Evolutionary conservation across 768 basidiomycete species (phyloP).

Genomic region (Suillus bovinus): DNA sequence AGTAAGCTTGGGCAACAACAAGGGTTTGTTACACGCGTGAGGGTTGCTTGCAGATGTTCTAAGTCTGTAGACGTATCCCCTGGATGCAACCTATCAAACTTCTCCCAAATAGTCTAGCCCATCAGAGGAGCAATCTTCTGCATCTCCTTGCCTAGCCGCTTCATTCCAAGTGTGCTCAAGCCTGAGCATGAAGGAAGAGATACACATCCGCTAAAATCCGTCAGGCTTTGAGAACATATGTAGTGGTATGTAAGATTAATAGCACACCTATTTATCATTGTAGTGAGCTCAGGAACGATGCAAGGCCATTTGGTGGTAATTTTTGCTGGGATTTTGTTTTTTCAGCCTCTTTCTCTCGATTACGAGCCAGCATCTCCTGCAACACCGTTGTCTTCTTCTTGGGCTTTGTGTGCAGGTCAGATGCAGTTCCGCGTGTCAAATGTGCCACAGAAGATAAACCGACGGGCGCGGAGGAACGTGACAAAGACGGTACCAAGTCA

Average conservation of each 20-base stretch:
- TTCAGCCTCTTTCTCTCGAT: constrained; percentile 46
- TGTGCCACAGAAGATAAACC: neutral
- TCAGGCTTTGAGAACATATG: neutral
- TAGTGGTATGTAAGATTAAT: neutral
- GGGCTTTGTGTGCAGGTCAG: constrained; percentile 35
- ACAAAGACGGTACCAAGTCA: neutral
- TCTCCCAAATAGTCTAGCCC: neutral
- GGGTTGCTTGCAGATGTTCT: too few species aligned
- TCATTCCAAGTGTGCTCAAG: constrained; percentile 29
- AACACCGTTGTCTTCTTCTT: constrained; percentile 56
- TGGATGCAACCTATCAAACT: too few species aligned
- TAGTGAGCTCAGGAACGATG: constrained; percentile 53
- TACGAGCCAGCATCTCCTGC: constrained; percentile 64
- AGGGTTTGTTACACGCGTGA: too few species aligned
- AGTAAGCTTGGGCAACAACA: too few species aligned
- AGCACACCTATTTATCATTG: constrained; percentile 9
- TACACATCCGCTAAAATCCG: neutral
- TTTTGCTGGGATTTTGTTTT: constrained; percentile 19
- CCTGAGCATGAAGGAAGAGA: neutral
- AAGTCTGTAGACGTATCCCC: too few species aligned
- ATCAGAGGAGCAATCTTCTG: constrained; percentile 36
- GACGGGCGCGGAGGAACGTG: constrained; percentile 8
- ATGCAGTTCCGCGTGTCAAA: too few species aligned
- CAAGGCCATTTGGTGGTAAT: constrained; percentile 40
- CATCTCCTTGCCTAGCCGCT: constrained; percentile 57